Percentiles rank a stretch among this genome's conserved stretches.
These are phyloP conservation scores for Aegilops speltoides DNA, from an alignment of 176 grass and related monocot species.

Conservation along the genomic window DNA sequence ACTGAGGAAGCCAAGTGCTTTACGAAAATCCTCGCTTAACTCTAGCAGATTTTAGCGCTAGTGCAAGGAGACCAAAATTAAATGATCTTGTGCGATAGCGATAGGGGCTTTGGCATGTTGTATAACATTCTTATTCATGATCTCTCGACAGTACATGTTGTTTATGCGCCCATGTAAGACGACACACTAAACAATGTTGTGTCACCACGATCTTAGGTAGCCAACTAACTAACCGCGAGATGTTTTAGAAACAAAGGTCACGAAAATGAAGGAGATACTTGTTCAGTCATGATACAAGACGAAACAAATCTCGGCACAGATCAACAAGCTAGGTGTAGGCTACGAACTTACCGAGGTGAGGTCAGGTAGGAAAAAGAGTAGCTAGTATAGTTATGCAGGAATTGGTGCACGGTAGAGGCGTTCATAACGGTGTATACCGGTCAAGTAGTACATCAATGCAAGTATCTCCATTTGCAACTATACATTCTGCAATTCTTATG, in stretches of 20 bases:
- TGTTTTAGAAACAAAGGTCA: neutral
- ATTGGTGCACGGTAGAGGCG: accelerated
- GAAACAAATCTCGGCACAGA: too few relatives aligned
- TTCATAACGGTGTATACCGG: too few relatives aligned
- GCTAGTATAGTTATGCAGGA: too few relatives aligned
- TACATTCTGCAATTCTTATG: too few relatives aligned
- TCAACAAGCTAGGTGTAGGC: too few relatives aligned
- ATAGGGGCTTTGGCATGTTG: neutral
- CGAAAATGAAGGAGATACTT: too few relatives aligned
- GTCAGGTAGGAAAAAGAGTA: too few relatives aligned
- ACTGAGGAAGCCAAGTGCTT: neutral
- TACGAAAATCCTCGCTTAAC: neutral
- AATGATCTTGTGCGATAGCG: neutral
- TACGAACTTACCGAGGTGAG: too few relatives aligned
- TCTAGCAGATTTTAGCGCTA: neutral
- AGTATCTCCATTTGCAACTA: too few relatives aligned
- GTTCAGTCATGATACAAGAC: too few relatives aligned
- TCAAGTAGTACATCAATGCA: too few relatives aligned
- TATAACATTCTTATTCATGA: neutral
- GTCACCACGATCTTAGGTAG: neutral
- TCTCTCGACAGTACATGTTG: neutral
- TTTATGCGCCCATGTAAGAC: neutral
- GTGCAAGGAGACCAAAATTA: neutral
- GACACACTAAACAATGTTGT: neutral
- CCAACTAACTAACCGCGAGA: neutral